A percentile compares a stretch with the other conserved stretches of the same genome.
phyloP scores from a whole-genome alignment of 1,284 basidiomycete genomes.

The Pyrrhoderma noxium region DNA sequence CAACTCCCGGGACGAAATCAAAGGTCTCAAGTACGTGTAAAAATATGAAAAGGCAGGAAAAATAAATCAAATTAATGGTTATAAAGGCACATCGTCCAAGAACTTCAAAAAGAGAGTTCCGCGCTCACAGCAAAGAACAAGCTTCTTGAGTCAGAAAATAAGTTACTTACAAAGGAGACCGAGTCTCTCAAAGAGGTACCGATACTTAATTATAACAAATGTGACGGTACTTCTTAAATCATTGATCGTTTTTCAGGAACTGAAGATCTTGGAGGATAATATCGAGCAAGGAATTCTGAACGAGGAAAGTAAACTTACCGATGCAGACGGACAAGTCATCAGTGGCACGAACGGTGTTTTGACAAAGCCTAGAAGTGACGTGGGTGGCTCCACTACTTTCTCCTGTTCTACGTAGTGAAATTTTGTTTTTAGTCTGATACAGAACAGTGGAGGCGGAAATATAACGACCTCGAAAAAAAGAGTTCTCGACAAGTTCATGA shows the following conservation, averaged over 20 bases:
- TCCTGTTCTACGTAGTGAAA: not conserved
- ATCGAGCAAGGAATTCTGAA: slow-evolving; percentile 55
- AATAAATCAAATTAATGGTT: slow-evolving; percentile 10
- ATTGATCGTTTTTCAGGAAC: slow-evolving; percentile 41
- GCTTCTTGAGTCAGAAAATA: slow-evolving; percentile 70
- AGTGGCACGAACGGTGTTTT: slow-evolving; percentile 15
- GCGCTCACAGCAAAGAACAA: slow-evolving; percentile 59
- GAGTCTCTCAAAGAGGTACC: slow-evolving; percentile 69
- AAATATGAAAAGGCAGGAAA: too few species aligned
- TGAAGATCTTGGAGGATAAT: slow-evolving; percentile 67
- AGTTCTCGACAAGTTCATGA: slow-evolving; percentile 62
- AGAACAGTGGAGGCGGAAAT: slow-evolving; percentile 62
- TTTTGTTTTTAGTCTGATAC: slow-evolving; percentile 42
- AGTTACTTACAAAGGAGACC: slow-evolving; percentile 62
- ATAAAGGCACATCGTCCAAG: slow-evolving; percentile 75
- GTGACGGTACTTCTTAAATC: slow-evolving; percentile 7
- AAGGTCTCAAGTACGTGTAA: slow-evolving; percentile 60
- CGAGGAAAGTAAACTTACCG: slow-evolving; percentile 41
- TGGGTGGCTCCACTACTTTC: slow-evolving; percentile 23
- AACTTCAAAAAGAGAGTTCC: slow-evolving; percentile 77
- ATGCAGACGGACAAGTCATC: slow-evolving; percentile 24
- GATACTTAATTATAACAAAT: not conserved
- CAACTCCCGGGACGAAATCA: slow-evolving; percentile 56
- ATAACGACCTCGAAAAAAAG: slow-evolving; percentile 66
- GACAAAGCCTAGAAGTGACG: slow-evolving; percentile 49